Conservation (phyloP, 306 rosid genomes). For the Cucurbita argyrosperma region DNA sequence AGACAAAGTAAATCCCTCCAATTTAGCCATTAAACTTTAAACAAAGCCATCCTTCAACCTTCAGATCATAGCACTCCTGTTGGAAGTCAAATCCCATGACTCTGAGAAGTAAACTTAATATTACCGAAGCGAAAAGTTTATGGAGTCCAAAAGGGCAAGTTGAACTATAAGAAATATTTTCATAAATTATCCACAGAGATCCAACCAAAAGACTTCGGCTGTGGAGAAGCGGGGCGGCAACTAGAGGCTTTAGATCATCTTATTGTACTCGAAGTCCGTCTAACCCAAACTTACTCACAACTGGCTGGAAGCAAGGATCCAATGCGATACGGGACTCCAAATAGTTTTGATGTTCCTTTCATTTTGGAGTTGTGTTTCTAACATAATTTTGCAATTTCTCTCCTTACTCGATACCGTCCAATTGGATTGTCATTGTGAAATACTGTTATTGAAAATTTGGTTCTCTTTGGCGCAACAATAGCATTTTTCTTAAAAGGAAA, state of each 20-base stretch:
- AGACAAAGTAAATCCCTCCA: background rate
- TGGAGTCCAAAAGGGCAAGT: background rate
- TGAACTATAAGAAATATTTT: background rate
- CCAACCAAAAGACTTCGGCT: background rate
- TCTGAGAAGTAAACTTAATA: background rate
- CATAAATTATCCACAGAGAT: background rate
- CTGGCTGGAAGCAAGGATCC: background rate
- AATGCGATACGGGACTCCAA: background rate
- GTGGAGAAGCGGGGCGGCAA: background rate
- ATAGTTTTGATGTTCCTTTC: background rate
- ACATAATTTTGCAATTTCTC: background rate
- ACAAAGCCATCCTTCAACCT: background rate
- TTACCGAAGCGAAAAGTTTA: background rate
- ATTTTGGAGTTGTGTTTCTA: background rate
- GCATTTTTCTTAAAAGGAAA: background rate
- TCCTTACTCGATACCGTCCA: background rate
- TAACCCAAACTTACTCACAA: background rate
- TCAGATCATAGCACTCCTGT: background rate
- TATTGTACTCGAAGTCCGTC: background rate
- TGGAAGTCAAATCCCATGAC: background rate
- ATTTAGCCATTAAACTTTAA: background rate
- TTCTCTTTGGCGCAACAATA: background rate
- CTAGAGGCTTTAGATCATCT: background rate
- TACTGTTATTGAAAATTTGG: background rate
- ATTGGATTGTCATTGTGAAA: background rate